These are phyloP conservation scores for Triglochin maritima DNA, from an alignment of 106 monocot species.

Conservation along the genomic window DNA sequence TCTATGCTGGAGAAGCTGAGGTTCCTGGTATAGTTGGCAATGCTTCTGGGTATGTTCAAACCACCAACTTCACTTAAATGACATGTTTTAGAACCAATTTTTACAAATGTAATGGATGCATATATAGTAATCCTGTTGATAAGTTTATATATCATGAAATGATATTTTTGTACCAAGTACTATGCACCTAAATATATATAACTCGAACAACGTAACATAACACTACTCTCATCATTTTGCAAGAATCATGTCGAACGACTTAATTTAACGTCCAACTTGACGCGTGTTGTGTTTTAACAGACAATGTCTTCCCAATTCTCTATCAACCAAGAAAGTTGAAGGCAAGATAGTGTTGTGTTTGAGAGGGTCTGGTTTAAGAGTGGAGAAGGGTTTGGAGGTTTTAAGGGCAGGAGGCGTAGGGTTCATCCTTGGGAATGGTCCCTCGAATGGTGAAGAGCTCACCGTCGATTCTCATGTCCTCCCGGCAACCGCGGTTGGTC, in stretches of 20 bases:
- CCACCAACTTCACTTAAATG: background rate
- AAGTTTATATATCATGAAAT: no score
- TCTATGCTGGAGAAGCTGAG: conserved; percentile 57
- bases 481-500: conserved; percentile 44
- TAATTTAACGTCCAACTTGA: no score
- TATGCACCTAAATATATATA: no score
- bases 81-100: background rate
- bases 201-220: no score
- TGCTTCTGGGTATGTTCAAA: conserved; percentile 30
- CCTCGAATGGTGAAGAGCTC: conserved; percentile 51
- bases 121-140: background rate
- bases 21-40: conserved; percentile 44
- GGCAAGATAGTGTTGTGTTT: conserved; percentile 76
- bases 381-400: conserved; percentile 65
- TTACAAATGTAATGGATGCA: background rate
- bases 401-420: conserved; percentile 66
- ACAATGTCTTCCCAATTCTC: conserved; percentile 72
- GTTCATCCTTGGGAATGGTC: conserved; percentile 56
- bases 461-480: conserved; percentile 62
- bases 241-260: no score
- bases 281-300: conserved; percentile 14
- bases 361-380: conserved; percentile 51
- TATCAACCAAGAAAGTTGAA: conserved; percentile 32
- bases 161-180: no score
- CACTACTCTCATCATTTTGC: no score